Evolutionary conservation across 371 early-diverging fungal genomes (phyloP), one percentile per base, ranked within the genome.

Genomic region (Haplosporangium sp.): DNA sequence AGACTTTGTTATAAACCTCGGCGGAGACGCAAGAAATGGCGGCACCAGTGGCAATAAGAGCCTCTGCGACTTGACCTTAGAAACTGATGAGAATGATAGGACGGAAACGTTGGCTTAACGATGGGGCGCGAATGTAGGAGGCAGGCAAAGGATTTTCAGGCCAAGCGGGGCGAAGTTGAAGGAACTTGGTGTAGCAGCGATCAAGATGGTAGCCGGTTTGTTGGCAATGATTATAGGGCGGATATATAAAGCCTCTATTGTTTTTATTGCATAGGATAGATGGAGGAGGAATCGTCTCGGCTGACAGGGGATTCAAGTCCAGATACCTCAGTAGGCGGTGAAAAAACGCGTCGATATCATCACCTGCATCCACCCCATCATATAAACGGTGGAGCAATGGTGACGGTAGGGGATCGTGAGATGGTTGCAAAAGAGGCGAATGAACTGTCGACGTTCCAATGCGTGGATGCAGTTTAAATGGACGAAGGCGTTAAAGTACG

Each of bases 151-250:
- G 23, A n/a, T 52, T 41, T 36, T 5, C 29, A 20, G 45, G n/a
- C n/a, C n/a, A n/a, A n/a, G n/a, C n/a, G n/a, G 63, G 63, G 14
- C 66, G 66, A 36, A 58, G 52, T 1, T 66, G 23, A 12, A 59
- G 66, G 36, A 12, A 66, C 16, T 50, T 52, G 8, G 29, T 12
- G 50, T 20, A 66, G 36, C 66, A 66, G 3, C 59, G 51, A 38
- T 57, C 29, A 42, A 59, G 59, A 1, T 58, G 53, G 46, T 66
- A 59, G n/a, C 12, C n/a, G n/a, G n/a, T 36, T 14, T 21, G 47
- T 6, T 1, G 3, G 38, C 56, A 64, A 13, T 47, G 53, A 6
- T 29, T 9, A 23, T 38, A 56, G n/a, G 43, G 20, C 14, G 21
- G 54, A 18, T 36, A n/a, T 43, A 6, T 20, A 36, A 36, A 23